A percentile compares a stretch with the other conserved stretches of the same genome.
Evolutionary conservation across 495 filamentous ascomycete species (phyloP).

Genomic region (Letharia lupina): DNA sequence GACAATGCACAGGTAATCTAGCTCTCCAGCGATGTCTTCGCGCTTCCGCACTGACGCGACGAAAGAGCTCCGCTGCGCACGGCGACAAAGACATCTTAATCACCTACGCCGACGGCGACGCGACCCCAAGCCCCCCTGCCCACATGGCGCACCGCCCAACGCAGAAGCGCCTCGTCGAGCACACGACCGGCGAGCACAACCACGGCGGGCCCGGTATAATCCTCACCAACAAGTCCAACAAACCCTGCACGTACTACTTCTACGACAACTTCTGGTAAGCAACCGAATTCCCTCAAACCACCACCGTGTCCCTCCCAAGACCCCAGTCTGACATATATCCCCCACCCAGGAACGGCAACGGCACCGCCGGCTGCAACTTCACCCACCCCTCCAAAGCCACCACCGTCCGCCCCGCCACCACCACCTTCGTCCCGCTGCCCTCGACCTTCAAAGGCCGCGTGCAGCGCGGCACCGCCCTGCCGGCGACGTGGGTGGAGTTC

Average conservation of each 20-base stretch:
- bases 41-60: neutral
- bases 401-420: slow-evolving; percentile 27
- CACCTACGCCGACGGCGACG: slow-evolving; percentile 35
- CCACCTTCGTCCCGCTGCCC: slow-evolving; percentile 29
- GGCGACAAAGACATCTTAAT: slow-evolving; percentile 36
- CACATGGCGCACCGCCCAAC: slow-evolving; percentile 11
- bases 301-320: no score
- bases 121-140: slow-evolving; percentile 24
- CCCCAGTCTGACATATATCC: no score
- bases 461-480: slow-evolving; percentile 33
- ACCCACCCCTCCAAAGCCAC: slow-evolving; percentile 33
- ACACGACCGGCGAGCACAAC: slow-evolving; percentile 11
- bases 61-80: slow-evolving; percentile 27
- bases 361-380: slow-evolving; percentile 37
- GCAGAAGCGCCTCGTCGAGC: neutral
- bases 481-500: slow-evolving; percentile 39
- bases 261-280: slow-evolving; percentile 29
- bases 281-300: neutral
- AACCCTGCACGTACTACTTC: slow-evolving; percentile 31
- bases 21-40: no score
- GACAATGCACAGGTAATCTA: slow-evolving; percentile 15
- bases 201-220: slow-evolving; percentile 31
- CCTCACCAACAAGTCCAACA: slow-evolving; percentile 30
- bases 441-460: slow-evolving; percentile 37
- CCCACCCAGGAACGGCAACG: slow-evolving; percentile 35